These are phyloP conservation scores for Helichrysum umbraculigerum DNA, from an alignment of 129 eudicot species.

Conservation along the genomic window DNA sequence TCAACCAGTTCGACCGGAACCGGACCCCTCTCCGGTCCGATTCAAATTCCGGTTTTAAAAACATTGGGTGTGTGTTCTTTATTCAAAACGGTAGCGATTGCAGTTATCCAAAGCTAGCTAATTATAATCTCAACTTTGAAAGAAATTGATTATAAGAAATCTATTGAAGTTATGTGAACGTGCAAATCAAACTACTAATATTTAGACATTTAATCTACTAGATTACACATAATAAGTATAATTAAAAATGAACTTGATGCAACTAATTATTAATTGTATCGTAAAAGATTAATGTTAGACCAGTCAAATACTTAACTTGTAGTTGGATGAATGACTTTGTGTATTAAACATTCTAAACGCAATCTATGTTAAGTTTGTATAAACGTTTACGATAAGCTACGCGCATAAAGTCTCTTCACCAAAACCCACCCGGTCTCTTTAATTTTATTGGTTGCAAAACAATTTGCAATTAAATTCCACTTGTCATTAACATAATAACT, in stretches of 20 bases:
- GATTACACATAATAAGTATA: no score
- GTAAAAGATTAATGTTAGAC: slow-evolving; percentile 5
- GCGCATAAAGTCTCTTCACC: slow-evolving; percentile 19
- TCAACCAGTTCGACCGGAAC: no score
- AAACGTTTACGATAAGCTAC: slow-evolving; percentile 32
- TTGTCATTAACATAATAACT: slow-evolving; percentile 11
- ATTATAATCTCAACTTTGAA: no score
- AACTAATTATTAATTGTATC: not conserved
- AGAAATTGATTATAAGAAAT: no score
- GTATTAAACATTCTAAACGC: slow-evolving; percentile 31
- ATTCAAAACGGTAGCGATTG: no score
- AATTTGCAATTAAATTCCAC: slow-evolving; percentile 4
- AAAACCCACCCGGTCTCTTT: not conserved
- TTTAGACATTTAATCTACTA: no score
- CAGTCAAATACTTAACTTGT: slow-evolving; percentile 5
- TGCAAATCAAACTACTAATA: no score
- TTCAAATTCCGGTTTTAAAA: no score
- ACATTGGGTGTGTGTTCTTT: no score
- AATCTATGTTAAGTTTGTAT: slow-evolving; percentile 16
- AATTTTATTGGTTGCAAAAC: slow-evolving; percentile 26
- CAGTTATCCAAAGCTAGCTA: no score
- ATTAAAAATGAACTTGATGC: not conserved
- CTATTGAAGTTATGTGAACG: no score
- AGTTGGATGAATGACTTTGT: not conserved
- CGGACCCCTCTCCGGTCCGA: no score